A percentile compares a stretch with the other conserved stretches of the same genome.
Evolutionary conservation across 2,329 filamentous ascomycete genomes (phyloP).

Genomic region (Magnaporthales sp.): DNA sequence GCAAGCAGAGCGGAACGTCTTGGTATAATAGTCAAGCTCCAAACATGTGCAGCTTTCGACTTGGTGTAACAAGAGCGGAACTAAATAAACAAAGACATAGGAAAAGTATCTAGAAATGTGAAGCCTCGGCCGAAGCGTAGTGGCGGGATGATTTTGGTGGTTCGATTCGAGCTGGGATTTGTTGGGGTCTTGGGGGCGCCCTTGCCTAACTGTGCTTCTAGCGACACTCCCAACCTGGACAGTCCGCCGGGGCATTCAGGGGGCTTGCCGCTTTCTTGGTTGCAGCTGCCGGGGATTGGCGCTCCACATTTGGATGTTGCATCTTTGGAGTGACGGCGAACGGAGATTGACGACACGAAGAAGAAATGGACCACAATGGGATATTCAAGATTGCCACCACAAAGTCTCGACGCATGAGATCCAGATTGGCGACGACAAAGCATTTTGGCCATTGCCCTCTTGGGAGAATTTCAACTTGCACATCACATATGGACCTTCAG

Average conservation of each 20-base stretch:
- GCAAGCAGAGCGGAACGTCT: neutral
- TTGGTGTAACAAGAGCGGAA: neutral
- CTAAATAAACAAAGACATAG: neutral
- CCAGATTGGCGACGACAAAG: neutral
- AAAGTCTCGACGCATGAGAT: neutral
- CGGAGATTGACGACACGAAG: neutral
- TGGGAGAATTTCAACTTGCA: neutral
- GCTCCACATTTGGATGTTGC: neutral
- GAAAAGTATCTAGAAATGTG: neutral
- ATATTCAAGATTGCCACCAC: neutral
- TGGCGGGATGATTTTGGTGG: neutral
- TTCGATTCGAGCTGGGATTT: constrained; percentile 3
- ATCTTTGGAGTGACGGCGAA: neutral
- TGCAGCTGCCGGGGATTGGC: neutral
- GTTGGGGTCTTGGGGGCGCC: constrained; percentile 1
- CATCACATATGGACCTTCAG: neutral
- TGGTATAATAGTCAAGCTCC: neutral
- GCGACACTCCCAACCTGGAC: neutral
- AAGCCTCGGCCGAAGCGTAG: neutral
- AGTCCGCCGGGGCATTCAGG: neutral
- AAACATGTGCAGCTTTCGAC: neutral
- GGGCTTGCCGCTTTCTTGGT: neutral
- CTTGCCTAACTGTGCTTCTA: neutral
- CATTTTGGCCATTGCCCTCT: neutral
- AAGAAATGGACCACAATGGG: neutral